Conservation (phyloP, 331 rosid species). For the Stylosanthes scabra region DNA sequence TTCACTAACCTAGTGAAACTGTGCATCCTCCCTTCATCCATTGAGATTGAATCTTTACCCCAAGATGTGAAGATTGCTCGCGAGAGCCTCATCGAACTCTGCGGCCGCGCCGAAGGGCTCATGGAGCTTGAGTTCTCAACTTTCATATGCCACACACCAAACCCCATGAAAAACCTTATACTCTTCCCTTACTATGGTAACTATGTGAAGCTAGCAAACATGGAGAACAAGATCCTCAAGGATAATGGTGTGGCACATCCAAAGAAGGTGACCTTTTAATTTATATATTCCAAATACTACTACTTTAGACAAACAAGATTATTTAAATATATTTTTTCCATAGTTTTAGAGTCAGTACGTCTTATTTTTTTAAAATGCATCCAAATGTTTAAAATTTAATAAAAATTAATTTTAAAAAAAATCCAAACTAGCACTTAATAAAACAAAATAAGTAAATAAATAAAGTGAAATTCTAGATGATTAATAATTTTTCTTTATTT, state of each 20-base stretch:
- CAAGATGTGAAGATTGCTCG: constrained; percentile 55
- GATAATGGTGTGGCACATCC: constrained; percentile 52
- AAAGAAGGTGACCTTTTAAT: constrained; percentile 63
- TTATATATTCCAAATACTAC: too few relatives aligned
- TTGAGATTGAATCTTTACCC: constrained; percentile 57
- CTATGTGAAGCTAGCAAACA: constrained; percentile 65
- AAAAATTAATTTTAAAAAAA: too few relatives aligned
- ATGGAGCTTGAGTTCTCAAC: constrained; percentile 73
- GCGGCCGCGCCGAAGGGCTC: constrained; percentile 75
- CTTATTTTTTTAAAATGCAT: too few relatives aligned
- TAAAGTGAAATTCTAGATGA: too few relatives aligned
- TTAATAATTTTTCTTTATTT: too few relatives aligned
- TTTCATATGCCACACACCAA: constrained; percentile 46
- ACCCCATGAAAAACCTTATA: constrained; percentile 58
- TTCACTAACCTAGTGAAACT: constrained; percentile 65
- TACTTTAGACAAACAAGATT: too few relatives aligned
- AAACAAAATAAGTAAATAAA: too few relatives aligned
- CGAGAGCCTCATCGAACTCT: constrained; percentile 59
- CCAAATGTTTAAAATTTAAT: too few relatives aligned
- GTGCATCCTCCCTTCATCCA: constrained; percentile 62
- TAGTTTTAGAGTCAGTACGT: too few relatives aligned
- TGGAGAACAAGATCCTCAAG: constrained; percentile 57
- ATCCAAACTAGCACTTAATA: too few relatives aligned
- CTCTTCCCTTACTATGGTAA: constrained; percentile 74
- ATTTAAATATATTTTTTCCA: too few relatives aligned